Conservation (phyloP, 495 filamentous ascomycete genomes). For the Ascodesmis nigricans region DNA sequence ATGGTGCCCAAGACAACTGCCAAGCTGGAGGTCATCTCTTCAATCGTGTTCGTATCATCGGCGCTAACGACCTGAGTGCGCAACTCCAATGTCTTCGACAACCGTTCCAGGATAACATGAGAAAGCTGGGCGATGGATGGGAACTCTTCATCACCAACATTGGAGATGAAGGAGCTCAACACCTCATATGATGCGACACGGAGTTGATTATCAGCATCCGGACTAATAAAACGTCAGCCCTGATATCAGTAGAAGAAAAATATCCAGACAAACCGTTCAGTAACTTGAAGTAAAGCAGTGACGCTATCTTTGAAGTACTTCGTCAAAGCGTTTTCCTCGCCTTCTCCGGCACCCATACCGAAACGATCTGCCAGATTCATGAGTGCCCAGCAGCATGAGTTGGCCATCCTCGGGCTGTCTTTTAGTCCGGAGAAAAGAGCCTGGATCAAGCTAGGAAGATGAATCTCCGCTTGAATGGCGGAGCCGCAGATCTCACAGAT, state of each 20-base stretch:
- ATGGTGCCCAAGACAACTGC: slow-evolving; percentile 77
- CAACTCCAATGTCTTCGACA: slow-evolving; percentile 79
- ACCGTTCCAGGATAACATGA: slow-evolving; percentile 62
- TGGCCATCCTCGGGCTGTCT: slow-evolving; percentile 88
- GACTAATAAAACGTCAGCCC: slow-evolving; percentile 22
- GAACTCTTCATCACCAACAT: slow-evolving; percentile 69
- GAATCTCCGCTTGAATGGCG: slow-evolving; percentile 59
- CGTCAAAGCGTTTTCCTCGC: slow-evolving; percentile 60
- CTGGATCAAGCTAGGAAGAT: slow-evolving; percentile 61
- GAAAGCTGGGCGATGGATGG: slow-evolving; percentile 57
- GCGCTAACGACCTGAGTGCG: slow-evolving; percentile 87
- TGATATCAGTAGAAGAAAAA: no score
- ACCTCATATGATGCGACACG: slow-evolving; percentile 98
- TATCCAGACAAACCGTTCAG: slow-evolving; percentile 35
- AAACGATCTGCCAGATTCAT: slow-evolving; percentile 98
- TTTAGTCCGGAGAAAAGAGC: slow-evolving; percentile 79
- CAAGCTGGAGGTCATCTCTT: slow-evolving; percentile 95
- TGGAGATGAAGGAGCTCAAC: slow-evolving; percentile 75
- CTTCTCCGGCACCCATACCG: slow-evolving; percentile 28
- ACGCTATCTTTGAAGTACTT: slow-evolving; percentile 87
- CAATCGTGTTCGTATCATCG: slow-evolving; percentile 78
- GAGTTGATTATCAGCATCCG: slow-evolving; percentile 73
- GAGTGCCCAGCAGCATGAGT: slow-evolving; percentile 94
- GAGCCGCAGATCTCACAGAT: slow-evolving; percentile 81
- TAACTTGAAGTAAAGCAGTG: slow-evolving; percentile 59